Percentiles rank a stretch among this genome's conserved stretches.
These are phyloP conservation scores for Taphrina wiesneri DNA, from an alignment of 1,139 yeast genomes.

Conservation along the genomic window DNA sequence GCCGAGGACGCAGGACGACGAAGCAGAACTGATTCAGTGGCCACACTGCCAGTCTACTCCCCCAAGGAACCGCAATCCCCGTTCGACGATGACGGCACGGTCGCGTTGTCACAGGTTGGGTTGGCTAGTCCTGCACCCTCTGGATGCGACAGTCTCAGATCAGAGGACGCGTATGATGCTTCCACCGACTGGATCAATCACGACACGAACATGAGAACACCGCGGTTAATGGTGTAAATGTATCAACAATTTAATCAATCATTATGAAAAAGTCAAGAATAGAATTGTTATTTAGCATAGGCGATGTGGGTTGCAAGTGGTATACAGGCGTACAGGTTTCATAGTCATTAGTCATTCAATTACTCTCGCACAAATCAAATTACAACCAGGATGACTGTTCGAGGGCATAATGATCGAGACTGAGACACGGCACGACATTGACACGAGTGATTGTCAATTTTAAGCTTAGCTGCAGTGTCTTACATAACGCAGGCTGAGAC, in stretches of 20 bases:
- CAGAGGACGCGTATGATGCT: not conserved
- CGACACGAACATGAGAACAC: constrained; percentile 2
- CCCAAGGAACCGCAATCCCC: not conserved
- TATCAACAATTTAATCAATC: too few species aligned
- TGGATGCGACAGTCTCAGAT: not conserved
- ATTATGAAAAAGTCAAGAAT: too few species aligned
- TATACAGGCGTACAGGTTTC: too few species aligned
- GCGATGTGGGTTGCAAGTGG: not conserved
- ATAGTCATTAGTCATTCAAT: too few species aligned
- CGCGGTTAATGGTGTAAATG: not conserved
- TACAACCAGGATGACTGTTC: too few species aligned
- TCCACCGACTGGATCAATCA: not conserved
- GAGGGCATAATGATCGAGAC: too few species aligned
- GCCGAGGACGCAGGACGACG: not conserved
- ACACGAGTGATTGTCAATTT: too few species aligned
- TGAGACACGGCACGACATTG: too few species aligned
- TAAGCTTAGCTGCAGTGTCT: too few species aligned
- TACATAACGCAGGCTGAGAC: too few species aligned
- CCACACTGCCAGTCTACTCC: constrained; percentile 29
- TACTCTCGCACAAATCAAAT: too few species aligned
- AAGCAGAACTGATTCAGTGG: constrained; percentile 23
- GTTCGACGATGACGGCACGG: not conserved
- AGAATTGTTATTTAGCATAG: not conserved
- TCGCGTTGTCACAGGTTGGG: not conserved
- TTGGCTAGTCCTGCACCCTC: not conserved